phyloP scores from a whole-genome alignment of 768 basidiomycete genomes.

The Leucogyrophana mollusca region DNA sequence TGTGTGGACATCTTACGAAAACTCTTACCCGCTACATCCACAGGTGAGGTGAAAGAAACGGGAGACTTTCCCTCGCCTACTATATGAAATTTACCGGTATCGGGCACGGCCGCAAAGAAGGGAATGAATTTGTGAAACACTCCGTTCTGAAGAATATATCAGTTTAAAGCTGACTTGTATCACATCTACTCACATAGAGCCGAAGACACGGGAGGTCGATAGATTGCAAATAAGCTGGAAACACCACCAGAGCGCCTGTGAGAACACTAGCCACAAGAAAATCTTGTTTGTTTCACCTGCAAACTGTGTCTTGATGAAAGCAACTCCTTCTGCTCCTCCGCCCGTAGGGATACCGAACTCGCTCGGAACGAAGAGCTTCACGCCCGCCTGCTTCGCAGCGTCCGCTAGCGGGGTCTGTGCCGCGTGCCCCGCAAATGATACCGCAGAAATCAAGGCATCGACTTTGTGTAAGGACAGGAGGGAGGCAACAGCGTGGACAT shows the following conservation, averaged over 20 bases:
- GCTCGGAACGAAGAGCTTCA: constrained; percentile 30
- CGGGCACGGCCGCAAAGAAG: background rate
- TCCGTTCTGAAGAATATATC: background rate
- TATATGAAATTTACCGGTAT: background rate
- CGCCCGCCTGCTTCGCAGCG: constrained; percentile 27
- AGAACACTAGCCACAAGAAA: background rate
- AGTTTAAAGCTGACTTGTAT: background rate
- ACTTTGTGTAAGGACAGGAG: constrained; percentile 15
- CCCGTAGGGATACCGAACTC: constrained; percentile 23
- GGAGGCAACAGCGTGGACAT: constrained; percentile 7
- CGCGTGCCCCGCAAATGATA: constrained; percentile 12
- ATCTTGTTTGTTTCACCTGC: constrained; percentile 14
- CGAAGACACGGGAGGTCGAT: constrained; percentile 15
- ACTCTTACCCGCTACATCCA: constrained; percentile 14
- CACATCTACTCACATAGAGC: constrained; percentile 16
- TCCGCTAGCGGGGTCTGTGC: constrained; percentile 22
- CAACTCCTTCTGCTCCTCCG: constrained; percentile 8
- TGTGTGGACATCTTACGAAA: too few relatives aligned
- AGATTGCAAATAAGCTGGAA: constrained; percentile 11
- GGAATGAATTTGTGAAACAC: background rate
- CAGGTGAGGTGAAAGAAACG: background rate
- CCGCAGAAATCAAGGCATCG: constrained; percentile 26
- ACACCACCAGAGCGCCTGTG: too few relatives aligned
- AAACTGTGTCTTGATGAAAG: constrained; percentile 12
- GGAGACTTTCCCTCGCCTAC: background rate